Base-by-base conservation (phyloP, 2,329 filamentous ascomycete species). In the Chalaropsis ovoidea region DNA sequence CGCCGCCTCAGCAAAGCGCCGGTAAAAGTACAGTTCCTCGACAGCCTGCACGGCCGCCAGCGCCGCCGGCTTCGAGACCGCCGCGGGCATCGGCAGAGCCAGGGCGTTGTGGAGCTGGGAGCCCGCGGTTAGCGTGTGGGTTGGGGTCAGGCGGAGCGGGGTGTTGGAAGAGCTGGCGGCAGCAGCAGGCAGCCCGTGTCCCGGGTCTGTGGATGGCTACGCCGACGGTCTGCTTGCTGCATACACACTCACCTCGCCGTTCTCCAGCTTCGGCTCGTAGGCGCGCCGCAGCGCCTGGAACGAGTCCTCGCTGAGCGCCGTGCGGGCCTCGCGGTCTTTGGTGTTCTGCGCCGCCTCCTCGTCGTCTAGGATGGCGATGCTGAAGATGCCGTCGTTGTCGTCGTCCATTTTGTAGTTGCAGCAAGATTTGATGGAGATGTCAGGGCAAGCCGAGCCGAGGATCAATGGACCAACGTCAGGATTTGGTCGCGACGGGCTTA, bases 11-110 rank as follows among this genome's bases (percentile, higher is more conserved):
- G 72, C 71, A 66, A 77, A 84, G 42, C 77, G 73, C 5, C 76
- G 72, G 69, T 79, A 79, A 71, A 81, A 84, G 70, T 84, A 84
- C 56, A 84, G 74, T 72, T 84, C 82, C 70, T 84, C 81, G 7
- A 81, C 78, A 0, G 81, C 82, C 70, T 84, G 81, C 22, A 83
- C 67, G 10, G 81, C 69, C n/a, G 79, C 76, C 68, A 83, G 80
- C 1, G 76, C 73, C 42, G 78, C 75, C 52, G 76, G 76, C 70
- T 83, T 84, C 41, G 75, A 73, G 3, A 76, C 71, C 3, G 64
- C 69, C 10, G 70, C 68, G 2, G 69, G 69, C 11, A 81, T 69
- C 0, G 81, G 80, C 1, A 82, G 69, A 5, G 70, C 67, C 7
- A 66, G 41, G 8, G 60, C 15, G 19, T 63, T 49, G 10, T 35